phyloP scores from a whole-genome alignment of 2,329 filamentous ascomycete genomes.

The Fusarium sp. region DNA sequence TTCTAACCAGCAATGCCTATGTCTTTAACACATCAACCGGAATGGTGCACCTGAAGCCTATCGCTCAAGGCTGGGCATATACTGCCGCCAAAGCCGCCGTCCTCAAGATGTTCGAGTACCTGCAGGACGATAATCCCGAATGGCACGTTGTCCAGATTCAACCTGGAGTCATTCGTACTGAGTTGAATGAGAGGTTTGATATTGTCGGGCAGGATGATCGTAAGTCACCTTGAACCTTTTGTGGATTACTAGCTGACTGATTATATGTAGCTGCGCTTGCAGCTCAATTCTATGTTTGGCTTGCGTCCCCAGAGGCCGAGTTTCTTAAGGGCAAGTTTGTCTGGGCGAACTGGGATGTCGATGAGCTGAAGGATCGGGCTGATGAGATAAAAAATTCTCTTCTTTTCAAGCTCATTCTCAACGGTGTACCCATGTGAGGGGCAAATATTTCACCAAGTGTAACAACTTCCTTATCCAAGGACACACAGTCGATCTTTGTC shows the following conservation, averaged over 20 bases:
- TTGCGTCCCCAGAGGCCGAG: neutral
- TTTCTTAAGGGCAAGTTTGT: slow-evolving; percentile 1
- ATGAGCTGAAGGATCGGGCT: neutral
- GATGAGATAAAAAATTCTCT: neutral
- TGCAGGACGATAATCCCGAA: neutral
- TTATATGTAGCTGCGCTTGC: neutral
- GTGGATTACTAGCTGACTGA: neutral
- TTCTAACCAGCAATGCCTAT: neutral
- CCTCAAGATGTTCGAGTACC: neutral
- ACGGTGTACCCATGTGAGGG: neutral
- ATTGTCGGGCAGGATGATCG: neutral
- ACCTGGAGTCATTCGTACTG: neutral
- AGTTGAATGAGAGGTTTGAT: neutral
- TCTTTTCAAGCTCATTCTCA: neutral
- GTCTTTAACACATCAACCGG: neutral
- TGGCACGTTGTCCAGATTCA: neutral
- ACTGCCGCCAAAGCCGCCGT: neutral
- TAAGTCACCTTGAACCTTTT: neutral
- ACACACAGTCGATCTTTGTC: too few species aligned
- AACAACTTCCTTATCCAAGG: too few species aligned
- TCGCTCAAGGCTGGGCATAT: neutral
- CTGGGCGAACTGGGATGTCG: neutral
- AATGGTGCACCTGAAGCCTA: neutral
- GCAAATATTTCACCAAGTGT: fast-evolving
- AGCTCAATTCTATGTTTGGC: neutral